These are phyloP conservation scores for Thermochaetoides dissita DNA, from an alignment of 2,329 filamentous ascomycete genomes.

Conservation along the genomic window DNA sequence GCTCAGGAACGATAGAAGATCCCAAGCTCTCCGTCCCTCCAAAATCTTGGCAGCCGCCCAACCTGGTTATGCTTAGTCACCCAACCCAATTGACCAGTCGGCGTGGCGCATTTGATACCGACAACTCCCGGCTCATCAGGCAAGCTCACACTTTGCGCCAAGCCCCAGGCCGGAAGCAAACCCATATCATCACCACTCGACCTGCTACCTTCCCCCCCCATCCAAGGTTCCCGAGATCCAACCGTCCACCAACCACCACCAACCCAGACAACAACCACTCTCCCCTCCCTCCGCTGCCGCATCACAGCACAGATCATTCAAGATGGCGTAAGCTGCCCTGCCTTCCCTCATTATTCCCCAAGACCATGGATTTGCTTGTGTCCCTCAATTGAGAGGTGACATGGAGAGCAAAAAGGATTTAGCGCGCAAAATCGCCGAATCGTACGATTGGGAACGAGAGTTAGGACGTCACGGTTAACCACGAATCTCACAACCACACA, in stretches of 20 bases:
- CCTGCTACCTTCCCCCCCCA: too few relatives aligned
- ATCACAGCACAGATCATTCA: constrained; percentile 6
- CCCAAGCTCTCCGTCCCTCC: too few relatives aligned
- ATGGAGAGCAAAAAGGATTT: too few relatives aligned
- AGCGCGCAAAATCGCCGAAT: constrained; percentile 1
- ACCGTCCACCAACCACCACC: not conserved
- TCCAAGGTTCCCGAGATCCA: too few relatives aligned
- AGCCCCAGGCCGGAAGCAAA: constrained; percentile 1
- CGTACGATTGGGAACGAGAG: constrained; percentile 9
- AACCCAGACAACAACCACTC: not conserved
- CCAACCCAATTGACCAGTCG: constrained; percentile 2
- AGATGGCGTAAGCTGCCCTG: constrained; percentile 9
- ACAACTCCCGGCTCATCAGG: constrained; percentile 1
- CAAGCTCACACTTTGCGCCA: too few relatives aligned
- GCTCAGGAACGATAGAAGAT: too few relatives aligned
- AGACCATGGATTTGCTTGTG: not conserved
- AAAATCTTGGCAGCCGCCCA: not conserved
- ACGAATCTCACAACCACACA: too few relatives aligned
- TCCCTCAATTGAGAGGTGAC: too few relatives aligned
- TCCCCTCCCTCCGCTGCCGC: not conserved
- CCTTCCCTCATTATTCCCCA: too few relatives aligned
- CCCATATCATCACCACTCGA: constrained; percentile 4
- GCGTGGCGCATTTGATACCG: not conserved
- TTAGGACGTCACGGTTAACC: too few relatives aligned
- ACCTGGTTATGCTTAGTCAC: constrained; percentile 2